These are phyloP conservation scores for Pestalotiopsis fici DNA, from an alignment of 2,329 filamentous ascomycete species.

Conservation along the genomic window DNA sequence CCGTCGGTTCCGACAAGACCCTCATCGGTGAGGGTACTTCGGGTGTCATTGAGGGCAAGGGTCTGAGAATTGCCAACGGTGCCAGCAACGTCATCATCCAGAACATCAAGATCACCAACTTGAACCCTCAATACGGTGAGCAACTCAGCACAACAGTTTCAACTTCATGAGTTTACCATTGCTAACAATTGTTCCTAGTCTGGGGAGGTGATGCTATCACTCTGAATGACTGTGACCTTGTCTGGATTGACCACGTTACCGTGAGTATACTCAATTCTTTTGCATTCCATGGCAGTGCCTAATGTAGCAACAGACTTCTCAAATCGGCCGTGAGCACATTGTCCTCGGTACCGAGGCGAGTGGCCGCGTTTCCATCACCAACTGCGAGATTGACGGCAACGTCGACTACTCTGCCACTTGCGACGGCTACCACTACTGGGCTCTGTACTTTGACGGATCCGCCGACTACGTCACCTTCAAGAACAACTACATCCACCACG, in stretches of 20 bases:
- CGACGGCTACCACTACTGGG: conserved; percentile 47
- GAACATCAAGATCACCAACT: conserved; percentile 55
- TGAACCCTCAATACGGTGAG: conserved; percentile 51
- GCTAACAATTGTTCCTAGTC: conserved; percentile 28
- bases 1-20: conserved; percentile 58
- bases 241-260: conserved; percentile 22
- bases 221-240: conserved; percentile 15
- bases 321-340: conserved; percentile 45
- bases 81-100: conserved; percentile 51
- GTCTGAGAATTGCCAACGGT: conserved; percentile 28
- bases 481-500: conserved; percentile 44
- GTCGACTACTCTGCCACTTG: conserved; percentile 41
- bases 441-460: conserved; percentile 38
- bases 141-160: too few relatives aligned
- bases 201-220: conserved; percentile 63
- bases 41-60: conserved; percentile 48
- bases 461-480: conserved; percentile 40
- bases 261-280: neutral
- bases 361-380: conserved; percentile 42
- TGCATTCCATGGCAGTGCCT: neutral
- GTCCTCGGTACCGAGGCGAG: conserved; percentile 32
- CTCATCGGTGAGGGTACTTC: conserved; percentile 52
- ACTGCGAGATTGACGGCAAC: conserved; percentile 44
- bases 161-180: neutral
- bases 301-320: conserved; percentile 24